Evolutionary conservation across 2,329 filamentous ascomycete genomes (phyloP), one percentile per base, ranked within the genome.

Genomic region (Anisogramma anomala): DNA sequence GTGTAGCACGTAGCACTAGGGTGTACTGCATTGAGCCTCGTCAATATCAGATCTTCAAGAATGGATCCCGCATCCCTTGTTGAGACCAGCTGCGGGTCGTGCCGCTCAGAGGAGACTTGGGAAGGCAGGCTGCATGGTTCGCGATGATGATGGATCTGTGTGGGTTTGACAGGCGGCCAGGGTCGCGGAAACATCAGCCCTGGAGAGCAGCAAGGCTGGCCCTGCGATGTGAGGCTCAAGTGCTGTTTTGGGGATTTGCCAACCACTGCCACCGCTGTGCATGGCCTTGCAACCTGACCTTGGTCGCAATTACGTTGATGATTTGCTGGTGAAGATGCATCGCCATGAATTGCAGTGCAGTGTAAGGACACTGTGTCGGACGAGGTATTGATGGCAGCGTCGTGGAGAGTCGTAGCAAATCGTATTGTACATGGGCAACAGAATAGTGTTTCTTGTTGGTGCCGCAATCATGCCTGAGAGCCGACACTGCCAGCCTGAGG

Each of bases 181-280:
- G 36, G 36, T 39, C 14, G 19, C 18, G 14, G 26, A 30, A 17
- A 20, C 25, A n/a, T n/a, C n/a, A n/a, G n/a, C n/a, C n/a, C n/a
- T n/a, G n/a, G n/a, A n/a, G n/a, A n/a, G n/a, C n/a, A 32, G 25
- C 36, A 31, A 36, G 39, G 39, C 34, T 28, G 33, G 33, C 26
- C 43, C 43, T 46, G 40, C 40, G 23, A 27, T 40, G 28, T 43
- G 43, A 38, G 27, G 19, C 36, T 17, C 43, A 40, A 46, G 33
- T 46, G 43, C 43, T 40, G 43, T 34, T 30, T 28, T 37, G 33
- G 40, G 40, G 30, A 36, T 33, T 31, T 26, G 20, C 36, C 37
- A 33, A 20, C 43, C 39, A n/a, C 33, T 41, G 39, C 39, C 35
- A 22, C 36, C 23, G 22, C 32, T 14, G 32, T 31, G 27, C 39